Conservation (phyloP, 1,139 yeast genomes). For the Hyphopichia wangnamkhiaoensis region DNA sequence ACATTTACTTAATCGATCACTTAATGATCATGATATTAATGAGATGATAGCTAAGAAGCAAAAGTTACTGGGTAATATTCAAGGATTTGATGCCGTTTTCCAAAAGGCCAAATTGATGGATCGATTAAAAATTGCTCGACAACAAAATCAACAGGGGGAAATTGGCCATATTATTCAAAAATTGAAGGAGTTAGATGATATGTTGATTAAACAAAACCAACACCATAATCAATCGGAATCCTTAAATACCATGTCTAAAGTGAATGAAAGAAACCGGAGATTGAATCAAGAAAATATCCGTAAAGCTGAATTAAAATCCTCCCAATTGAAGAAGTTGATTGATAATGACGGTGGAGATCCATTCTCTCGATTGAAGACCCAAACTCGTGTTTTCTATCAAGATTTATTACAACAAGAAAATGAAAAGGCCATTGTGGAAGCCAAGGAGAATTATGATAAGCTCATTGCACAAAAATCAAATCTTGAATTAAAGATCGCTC, state of each 20-base stretch:
- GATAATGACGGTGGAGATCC: constrained; percentile 71
- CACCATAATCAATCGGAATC: constrained; percentile 24
- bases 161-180: constrained; percentile 55
- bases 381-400: constrained; percentile 77
- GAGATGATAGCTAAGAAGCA: constrained; percentile 72
- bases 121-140: constrained; percentile 74
- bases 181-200: constrained; percentile 30
- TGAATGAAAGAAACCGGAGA: constrained; percentile 80
- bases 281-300: constrained; percentile 76
- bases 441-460: constrained; percentile 35
- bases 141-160: constrained; percentile 47
- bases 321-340: constrained; percentile 56
- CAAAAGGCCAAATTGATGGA: constrained; percentile 74
- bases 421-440: constrained; percentile 45
- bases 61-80: constrained; percentile 57
- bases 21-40: constrained; percentile 77
- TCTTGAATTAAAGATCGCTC: constrained; percentile 42
- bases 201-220: constrained; percentile 26
- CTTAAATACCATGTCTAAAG: constrained; percentile 52
- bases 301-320: constrained; percentile 71
- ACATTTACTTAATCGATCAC: constrained; percentile 60
- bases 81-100: constrained; percentile 71
- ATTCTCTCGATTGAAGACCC: constrained; percentile 84
- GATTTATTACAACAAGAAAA: constrained; percentile 46
- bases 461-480: constrained; percentile 38